Base-by-base conservation (phyloP, 805 yeast species). In the Metschnikowia santaceciliae region DNA sequence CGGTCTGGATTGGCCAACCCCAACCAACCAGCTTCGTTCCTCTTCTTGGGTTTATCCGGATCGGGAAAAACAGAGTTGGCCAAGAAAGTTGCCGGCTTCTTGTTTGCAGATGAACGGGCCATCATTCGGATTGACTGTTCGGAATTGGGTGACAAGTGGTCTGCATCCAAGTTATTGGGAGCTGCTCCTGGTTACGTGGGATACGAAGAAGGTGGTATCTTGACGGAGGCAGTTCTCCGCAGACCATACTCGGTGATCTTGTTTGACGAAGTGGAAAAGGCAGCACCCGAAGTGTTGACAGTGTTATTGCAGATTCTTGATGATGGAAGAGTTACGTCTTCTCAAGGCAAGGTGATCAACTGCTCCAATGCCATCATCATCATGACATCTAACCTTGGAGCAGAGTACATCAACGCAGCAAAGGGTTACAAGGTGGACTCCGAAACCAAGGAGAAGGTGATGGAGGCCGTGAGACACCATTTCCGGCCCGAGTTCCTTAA, bases 51-150 rank as follows among this genome's bases (percentile, higher is more conserved):
- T 53, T 80, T 92, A 53, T 88, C 96, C 2, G 99, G 99, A 61
- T 90, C 97, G 6, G 99, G 99, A 81, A 94, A 94, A 78, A 94
- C 99, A 7, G 98, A 94, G 70, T 78, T 94, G 60, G 98, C 99
- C 22, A 94, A 94, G 81, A 94, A 91, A 63, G 80, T 94, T 23
- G 98, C 99, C 10, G 96, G 95, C 0, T 94, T 94, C 76, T 78
- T 94, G 63, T 94, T 94, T 73, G 88, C 96, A 47, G 98, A 94
- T 66, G 97, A 92, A 67, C 87, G 84, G 71, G 96, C 97, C 46
- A 92, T 94, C 89, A 88, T 94, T 65, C 85, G 99, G 74, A 90
- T 94, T 57, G 99, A 94, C 70, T 94, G 99, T 72, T 91, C 98
- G 4, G 99, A 94, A 69, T 78, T 94, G 61, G 83, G 87, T 69